Evolutionary conservation across 1,139 yeast species (phyloP), one percentile per base, ranked within the genome.

Genomic region (Magnusiomyces ingens): DNA sequence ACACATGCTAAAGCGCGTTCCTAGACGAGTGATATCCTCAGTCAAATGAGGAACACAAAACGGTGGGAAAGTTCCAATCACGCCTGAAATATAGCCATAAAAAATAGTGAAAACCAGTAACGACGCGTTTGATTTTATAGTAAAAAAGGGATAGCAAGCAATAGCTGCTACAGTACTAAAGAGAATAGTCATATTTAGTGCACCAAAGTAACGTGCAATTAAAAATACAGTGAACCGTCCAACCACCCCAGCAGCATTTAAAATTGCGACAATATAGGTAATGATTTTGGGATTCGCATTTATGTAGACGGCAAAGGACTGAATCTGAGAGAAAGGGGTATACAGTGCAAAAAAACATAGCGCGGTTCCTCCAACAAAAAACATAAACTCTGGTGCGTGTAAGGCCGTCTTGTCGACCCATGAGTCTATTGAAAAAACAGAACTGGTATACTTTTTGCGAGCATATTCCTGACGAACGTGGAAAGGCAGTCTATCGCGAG

Each of bases 1-100:
- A 59, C 79, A 78, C 71, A 83, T 75, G 0, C 89, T 85, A 63
- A 81, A 79, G 32, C 86, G 75, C 55, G 79, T 64, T 1, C 72
- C 72, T 0, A 68, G 57, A 12, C 60, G 51, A 15, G 62, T 54
- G 50, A 68, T 56, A 55, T 75, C 77, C 18, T 78, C 76, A 4
- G 84, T 79, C 37, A 84, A 77, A 59, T 80, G 83, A 1, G 72
- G 66, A n/a, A 73, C 59, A 40, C 71, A 64, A 1, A 74, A 70
- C 0, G 80, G 77, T 0, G 76, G 74, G 44, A 77, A 58, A 4
- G 79, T 69, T 32, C 76, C 69, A 3, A 74, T 65, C 1, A 76
- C 69, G 2, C 80, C 78, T 4, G 76, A 69, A 58, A 75, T 73
- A 56, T 78, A 72, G 0, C 87, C 86, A 55, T 76, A 78, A 29